phyloP scores from a whole-genome alignment of 139 green algal species.

The Volvox reticuliferus region DNA sequence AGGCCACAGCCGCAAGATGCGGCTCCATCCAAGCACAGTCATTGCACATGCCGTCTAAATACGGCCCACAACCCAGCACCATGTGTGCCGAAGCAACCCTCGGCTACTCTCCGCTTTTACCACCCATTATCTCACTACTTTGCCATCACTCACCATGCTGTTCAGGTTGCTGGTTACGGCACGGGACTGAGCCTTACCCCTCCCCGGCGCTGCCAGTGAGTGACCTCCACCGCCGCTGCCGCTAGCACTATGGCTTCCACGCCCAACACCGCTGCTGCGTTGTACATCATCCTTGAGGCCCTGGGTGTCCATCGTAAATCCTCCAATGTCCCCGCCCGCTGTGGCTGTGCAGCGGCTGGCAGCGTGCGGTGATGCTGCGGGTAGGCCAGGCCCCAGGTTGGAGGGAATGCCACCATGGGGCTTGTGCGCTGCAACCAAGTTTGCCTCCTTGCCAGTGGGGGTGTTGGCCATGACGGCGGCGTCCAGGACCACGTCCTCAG shows the following conservation, averaged over 20 bases:
- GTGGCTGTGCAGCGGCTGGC: neutral
- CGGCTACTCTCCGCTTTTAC: no score
- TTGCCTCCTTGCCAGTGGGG: constrained; percentile 23
- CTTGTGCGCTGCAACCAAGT: neutral
- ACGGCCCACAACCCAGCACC: no score
- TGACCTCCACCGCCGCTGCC: neutral
- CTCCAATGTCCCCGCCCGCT: neutral
- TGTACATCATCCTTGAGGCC: neutral
- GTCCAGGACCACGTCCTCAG: constrained; percentile 33
- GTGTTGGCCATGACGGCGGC: constrained; percentile 15
- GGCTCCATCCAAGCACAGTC: no score
- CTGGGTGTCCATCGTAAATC: neutral
- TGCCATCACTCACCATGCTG: constrained; percentile 8
- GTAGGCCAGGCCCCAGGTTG: neutral
- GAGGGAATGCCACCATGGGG: neutral
- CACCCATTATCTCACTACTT: neutral
- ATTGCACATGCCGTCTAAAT: no score
- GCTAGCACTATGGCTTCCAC: neutral
- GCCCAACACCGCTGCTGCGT: neutral
- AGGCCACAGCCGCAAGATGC: no score
- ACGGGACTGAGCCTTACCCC: neutral
- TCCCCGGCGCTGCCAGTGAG: neutral
- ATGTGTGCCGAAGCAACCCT: no score
- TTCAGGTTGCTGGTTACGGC: neutral
- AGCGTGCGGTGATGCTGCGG: neutral